Evolutionary conservation across 2,329 filamentous ascomycete species (phyloP), one percentile per base, ranked within the genome.

Genomic region (Penicillium sp.): DNA sequence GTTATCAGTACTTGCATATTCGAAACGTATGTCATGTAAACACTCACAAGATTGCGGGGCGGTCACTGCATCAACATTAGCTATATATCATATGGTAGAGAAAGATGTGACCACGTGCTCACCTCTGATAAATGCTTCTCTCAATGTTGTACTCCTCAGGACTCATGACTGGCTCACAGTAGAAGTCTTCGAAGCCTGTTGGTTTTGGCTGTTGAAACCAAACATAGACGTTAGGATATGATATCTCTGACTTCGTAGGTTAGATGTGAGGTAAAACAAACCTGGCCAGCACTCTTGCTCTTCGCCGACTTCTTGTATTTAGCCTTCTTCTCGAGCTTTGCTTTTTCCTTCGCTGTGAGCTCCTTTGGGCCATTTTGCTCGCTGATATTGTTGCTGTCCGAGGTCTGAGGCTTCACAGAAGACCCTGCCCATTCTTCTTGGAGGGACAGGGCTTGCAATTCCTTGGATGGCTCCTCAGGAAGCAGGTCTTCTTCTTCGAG

Each of bases 131-230:
- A 23, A 94, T 75, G 12, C 81, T 77, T 20, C 80, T 75, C 66
- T 96, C 89, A 51, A 87, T 80, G 3, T 80, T 73, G 49, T 83
- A 80, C 66, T 96, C 86, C 0, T 79, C 79, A 0, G 87, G 85
- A 0, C 88, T 92, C 59, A 95, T 74, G 0, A 91, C 91, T 1
- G 86, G 81, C 70, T 97, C 93, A 12, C 88, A 85, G 68, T 84
- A 94, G 70, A 84, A 90, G 60, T 91, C 87, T 82, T 92, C 89
- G 58, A 91, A 92, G 0, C 89, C 89, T 5, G 83, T 88, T 5
- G 78, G 77, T 58, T 76, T 74, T 48, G 65, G 68, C 74, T 78
- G 59, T 47, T 21, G 16, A 12, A 47, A 24, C 21, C 16, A 40
- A 5, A 26, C 26, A 24, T 20, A 40, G 38, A 23, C 18, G 18